Conservation (phyloP, 768 basidiomycete species). For the Boletus insuetus region DNA sequence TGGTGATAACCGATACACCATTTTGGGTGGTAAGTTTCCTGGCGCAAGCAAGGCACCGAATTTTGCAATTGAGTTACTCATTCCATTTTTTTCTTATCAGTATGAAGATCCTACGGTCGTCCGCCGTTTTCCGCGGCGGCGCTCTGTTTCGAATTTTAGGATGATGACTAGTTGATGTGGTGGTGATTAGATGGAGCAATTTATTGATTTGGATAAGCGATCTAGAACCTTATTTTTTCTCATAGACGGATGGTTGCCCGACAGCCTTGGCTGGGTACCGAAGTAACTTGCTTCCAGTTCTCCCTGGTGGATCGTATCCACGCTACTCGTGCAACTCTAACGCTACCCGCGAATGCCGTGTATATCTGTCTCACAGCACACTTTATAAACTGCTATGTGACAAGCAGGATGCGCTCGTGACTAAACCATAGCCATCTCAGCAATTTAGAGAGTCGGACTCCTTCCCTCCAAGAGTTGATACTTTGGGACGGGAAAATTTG, state of each 20-base stretch:
- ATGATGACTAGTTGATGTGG: conserved; percentile 25
- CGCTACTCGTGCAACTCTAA: too few species aligned
- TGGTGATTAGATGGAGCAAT: conserved; percentile 6
- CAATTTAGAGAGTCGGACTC: too few species aligned
- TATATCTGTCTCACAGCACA: too few species aligned
- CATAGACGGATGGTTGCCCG: background rate
- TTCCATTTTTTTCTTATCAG: conserved; percentile 16
- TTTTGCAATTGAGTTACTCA: background rate
- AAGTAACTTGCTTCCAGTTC: too few species aligned
- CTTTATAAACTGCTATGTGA: too few species aligned
- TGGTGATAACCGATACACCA: conserved; percentile 30
- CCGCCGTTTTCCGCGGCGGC: conserved; percentile 34
- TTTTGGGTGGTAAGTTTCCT: conserved; percentile 36
- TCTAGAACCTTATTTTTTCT: background rate
- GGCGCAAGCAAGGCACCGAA: background rate
- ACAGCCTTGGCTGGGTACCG: too few species aligned
- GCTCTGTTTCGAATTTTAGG: conserved; percentile 36
- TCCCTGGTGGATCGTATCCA: too few species aligned
- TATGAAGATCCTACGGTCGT: conserved; percentile 37
- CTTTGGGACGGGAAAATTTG: too few species aligned
- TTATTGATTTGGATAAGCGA: background rate
- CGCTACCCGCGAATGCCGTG: too few species aligned
- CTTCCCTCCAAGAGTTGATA: too few species aligned
- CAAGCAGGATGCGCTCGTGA: too few species aligned
- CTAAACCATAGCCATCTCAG: too few species aligned